A percentile compares a stretch with the other conserved stretches of the same genome.
Conservation (phyloP, 371 early-diverging fungal genomes). For the Actinomortierella wolfii region DNA sequence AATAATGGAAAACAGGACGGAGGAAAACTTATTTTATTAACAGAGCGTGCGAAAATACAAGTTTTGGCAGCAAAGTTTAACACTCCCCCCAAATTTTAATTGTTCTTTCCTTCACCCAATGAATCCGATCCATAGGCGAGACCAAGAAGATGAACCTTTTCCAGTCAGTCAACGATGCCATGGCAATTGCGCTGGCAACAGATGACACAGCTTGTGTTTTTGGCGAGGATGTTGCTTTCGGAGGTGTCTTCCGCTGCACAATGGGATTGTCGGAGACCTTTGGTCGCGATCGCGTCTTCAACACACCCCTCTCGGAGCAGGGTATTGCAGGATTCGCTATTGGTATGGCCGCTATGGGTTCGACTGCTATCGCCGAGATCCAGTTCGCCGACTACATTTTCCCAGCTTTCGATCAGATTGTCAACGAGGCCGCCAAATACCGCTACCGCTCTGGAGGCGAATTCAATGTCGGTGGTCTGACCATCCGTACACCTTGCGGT, state of each 20-base stretch:
- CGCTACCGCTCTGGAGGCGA: constrained; percentile 94
- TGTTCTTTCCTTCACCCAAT: background rate
- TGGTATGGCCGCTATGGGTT: constrained; percentile 95
- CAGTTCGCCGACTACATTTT: constrained; percentile 99
- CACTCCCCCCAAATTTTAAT: background rate
- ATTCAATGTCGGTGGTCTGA: constrained; percentile 92
- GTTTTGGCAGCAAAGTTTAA: background rate
- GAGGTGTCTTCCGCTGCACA: constrained; percentile 97
- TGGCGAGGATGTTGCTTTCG: constrained; percentile 98
- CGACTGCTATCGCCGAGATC: constrained; percentile 97
- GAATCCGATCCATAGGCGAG: constrained; percentile 52
- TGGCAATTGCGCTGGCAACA: constrained; percentile 84
- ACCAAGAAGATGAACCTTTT: constrained; percentile 93
- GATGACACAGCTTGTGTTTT: constrained; percentile 94
- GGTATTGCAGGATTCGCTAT: constrained; percentile 98
- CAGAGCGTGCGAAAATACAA: too few relatives aligned
- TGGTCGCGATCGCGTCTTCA: constrained; percentile 93
- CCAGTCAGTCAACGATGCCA: constrained; percentile 94
- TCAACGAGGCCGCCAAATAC: constrained; percentile 98
- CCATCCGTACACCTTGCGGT: constrained; percentile 90
- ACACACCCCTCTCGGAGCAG: constrained; percentile 96
- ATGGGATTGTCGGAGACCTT: constrained; percentile 91
- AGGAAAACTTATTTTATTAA: too few relatives aligned
- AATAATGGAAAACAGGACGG: background rate
- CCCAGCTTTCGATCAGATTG: constrained; percentile 98